Evolutionary conservation across 2,329 filamentous ascomycete species (phyloP), one percentile per base, ranked within the genome.

Genomic region (Penicillium sp.): DNA sequence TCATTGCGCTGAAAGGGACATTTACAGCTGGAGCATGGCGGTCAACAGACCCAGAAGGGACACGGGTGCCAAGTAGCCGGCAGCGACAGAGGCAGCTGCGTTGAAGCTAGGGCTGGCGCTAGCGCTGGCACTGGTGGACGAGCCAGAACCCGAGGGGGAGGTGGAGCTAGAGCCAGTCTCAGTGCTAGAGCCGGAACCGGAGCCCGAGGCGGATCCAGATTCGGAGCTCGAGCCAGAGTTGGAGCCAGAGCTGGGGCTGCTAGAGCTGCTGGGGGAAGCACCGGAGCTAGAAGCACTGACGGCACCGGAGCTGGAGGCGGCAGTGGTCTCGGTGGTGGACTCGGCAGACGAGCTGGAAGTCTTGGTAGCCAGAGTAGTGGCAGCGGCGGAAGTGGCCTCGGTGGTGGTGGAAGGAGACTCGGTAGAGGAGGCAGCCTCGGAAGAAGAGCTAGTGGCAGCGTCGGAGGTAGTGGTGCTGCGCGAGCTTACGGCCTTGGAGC

Each of bases 11-110:
- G 23, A 48, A 42, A 31, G 19, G 13, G n/a, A 41, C 29, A 50
- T 49, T 66, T 67, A 73, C 55, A 73, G 59, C 62, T 71, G 69
- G 45, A 73, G 50, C 63, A 73, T 62, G 40, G 69, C 68, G 47
- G 66, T 59, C 41, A 72, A 42, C 57, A 73, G 58, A 49, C 62
- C 65, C 53, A 69, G 47, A 33, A 67, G 45, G 49, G 63, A 62
- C 13, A 71, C 56, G 23, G 64, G 62, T 21, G 57, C 60, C 19
- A 70, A 27, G 57, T 67, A 62, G 54, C 55, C 62, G 45, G 68
- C 65, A 37, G 63, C 69, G 10, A 67, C 38, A 47, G 57, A 63
- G 50, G 57, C 57, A 31, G 63, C 62, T 25, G 65, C 60, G 51
- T 62, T 67, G 63, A 61, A 62, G 19, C 52, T 45, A 17, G 56